A percentile compares a stretch with the other conserved stretches of the same genome.
phyloP scores from a whole-genome alignment of 2,329 filamentous ascomycete species.

The Chalara sp. region DNA sequence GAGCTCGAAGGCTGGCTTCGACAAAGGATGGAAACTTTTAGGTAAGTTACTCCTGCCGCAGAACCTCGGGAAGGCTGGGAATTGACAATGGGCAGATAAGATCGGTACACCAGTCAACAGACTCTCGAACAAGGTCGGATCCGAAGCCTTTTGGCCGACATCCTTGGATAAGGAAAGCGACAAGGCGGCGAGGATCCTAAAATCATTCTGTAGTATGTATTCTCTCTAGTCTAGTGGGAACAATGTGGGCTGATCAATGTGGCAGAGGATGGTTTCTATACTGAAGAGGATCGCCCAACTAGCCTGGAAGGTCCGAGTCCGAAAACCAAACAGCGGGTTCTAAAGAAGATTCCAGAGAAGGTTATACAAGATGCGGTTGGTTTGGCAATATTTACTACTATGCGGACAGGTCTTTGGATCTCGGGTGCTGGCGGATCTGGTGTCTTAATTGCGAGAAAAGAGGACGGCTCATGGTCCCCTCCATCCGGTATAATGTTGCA shows the following conservation, averaged over 20 bases:
- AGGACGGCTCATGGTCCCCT: constrained; percentile 84
- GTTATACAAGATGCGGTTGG: constrained; percentile 85
- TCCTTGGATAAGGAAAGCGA: constrained; percentile 83
- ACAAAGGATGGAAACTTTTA: constrained; percentile 53
- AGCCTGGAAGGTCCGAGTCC: constrained; percentile 27
- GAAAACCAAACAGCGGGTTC: constrained; percentile 49
- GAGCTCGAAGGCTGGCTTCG: constrained; percentile 59
- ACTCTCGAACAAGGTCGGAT: constrained; percentile 73
- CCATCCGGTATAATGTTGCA: constrained; percentile 88
- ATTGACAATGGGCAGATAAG: constrained; percentile 1
- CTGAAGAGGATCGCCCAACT: constrained; percentile 30
- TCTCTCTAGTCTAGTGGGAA: constrained; percentile 19
- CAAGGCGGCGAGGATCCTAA: constrained; percentile 82
- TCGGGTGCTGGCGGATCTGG: constrained; percentile 86
- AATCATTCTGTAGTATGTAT: constrained; percentile 77
- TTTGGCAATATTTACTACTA: constrained; percentile 87
- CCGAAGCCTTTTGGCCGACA: constrained; percentile 79
- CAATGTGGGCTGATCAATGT: constrained; percentile 13
- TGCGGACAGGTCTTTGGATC: constrained; percentile 86
- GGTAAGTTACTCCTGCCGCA: not conserved
- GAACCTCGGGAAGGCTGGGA: too few species aligned
- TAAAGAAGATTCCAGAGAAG: constrained; percentile 77
- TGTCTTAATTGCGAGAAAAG: constrained; percentile 69
- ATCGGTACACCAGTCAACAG: constrained; percentile 68
- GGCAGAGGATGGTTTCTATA: constrained; percentile 61